These are phyloP conservation scores for Chaetomiaceae sp. DNA, from an alignment of 2,329 filamentous ascomycete species.

Conservation along the genomic window DNA sequence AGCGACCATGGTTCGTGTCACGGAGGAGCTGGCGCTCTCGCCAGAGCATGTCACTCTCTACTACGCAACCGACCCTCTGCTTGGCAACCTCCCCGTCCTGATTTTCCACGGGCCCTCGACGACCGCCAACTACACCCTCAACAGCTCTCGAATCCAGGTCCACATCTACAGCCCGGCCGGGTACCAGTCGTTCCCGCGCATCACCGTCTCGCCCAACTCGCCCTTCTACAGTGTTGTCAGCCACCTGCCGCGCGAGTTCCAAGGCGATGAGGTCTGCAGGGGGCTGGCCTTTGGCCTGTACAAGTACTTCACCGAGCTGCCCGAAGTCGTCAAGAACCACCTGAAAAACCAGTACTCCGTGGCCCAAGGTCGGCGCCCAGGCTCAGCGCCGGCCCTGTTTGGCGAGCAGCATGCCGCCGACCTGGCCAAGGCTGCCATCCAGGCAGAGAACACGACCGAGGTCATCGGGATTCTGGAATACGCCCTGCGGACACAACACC, in stretches of 20 bases:
- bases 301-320: constrained; percentile 90
- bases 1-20: constrained; percentile 75
- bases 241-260: constrained; percentile 84
- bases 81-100: constrained; percentile 75
- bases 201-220: constrained; percentile 90
- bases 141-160: constrained; percentile 89
- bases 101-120: constrained; percentile 91
- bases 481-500: constrained; percentile 73
- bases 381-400: constrained; percentile 67
- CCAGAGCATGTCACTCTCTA: constrained; percentile 81
- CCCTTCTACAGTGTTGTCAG: constrained; percentile 87
- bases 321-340: constrained; percentile 67
- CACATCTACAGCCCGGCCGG: constrained; percentile 89
- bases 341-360: constrained; percentile 56
- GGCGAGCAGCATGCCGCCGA: constrained; percentile 90
- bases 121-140: constrained; percentile 78
- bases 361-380: constrained; percentile 52
- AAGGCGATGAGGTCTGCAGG: constrained; percentile 89
- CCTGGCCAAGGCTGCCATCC: constrained; percentile 77
- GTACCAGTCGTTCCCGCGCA: constrained; percentile 80
- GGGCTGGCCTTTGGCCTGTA: constrained; percentile 86
- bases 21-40: constrained; percentile 71
- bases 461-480: constrained; percentile 68
- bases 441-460: constrained; percentile 70
- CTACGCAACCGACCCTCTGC: constrained; percentile 78